Percentiles rank a stretch among this genome's conserved stretches.
Evolutionary conservation across 2,329 filamentous ascomycete genomes (phyloP).

Genomic region (Ceratocystis papillata): DNA sequence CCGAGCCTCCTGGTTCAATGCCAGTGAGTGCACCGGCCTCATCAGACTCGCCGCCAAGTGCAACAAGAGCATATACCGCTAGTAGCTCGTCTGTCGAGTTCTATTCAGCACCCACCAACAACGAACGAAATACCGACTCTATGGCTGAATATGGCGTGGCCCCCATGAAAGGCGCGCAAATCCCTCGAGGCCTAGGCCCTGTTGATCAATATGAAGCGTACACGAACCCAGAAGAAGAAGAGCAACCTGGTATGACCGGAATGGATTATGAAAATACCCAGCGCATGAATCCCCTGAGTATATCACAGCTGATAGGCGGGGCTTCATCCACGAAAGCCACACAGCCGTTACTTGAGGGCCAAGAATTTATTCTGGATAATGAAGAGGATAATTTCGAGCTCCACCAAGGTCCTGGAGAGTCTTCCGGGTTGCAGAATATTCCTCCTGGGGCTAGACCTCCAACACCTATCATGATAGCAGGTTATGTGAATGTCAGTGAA

Average conservation of each 20-base stretch:
- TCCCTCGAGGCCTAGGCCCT: neutral
- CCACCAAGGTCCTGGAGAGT: neutral
- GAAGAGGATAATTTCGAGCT: neutral
- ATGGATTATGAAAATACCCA: neutral
- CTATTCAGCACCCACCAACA: neutral
- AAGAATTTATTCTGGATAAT: neutral
- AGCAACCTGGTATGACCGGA: neutral
- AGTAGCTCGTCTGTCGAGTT: neutral
- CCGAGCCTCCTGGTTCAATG: neutral
- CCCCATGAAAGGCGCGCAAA: neutral
- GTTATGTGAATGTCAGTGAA: constrained; percentile 11
- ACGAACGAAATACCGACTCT: neutral
- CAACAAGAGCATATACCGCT: neutral
- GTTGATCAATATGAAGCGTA: neutral
- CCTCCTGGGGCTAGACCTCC: constrained; percentile 17
- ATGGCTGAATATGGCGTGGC: neutral
- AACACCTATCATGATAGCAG: constrained; percentile 15
- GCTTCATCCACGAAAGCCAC: neutral
- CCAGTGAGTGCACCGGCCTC: neutral
- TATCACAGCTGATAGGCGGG: neutral
- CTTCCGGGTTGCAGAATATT: neutral
- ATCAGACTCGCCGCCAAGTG: neutral
- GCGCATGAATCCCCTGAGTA: neutral
- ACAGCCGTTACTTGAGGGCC: neutral
- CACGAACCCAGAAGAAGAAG: neutral